Conservation (phyloP, 1,139 yeast species). For the Pneumocystis jirovecii region DNA sequence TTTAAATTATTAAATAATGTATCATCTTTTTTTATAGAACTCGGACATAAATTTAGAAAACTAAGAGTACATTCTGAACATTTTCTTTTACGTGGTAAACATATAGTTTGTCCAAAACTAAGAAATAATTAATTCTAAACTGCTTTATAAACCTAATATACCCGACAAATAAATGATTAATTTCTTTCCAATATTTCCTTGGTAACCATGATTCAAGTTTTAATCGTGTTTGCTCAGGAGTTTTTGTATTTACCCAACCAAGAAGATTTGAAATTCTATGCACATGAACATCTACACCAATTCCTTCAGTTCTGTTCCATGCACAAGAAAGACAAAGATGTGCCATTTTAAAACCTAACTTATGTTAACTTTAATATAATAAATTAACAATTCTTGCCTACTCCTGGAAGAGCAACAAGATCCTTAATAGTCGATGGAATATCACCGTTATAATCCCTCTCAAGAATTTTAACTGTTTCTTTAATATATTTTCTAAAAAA, state of each 20-base stretch:
- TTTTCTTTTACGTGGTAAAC: slow-evolving; percentile 55
- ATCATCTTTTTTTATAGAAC: slow-evolving; percentile 6
- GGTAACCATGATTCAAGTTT: slow-evolving; percentile 68
- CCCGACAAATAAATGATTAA: slow-evolving; percentile 70
- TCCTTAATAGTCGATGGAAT: slow-evolving; percentile 41
- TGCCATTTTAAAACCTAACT: slow-evolving; percentile 81
- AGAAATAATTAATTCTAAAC: background rate
- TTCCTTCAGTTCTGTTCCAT: slow-evolving; percentile 60
- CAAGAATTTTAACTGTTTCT: slow-evolving; percentile 41
- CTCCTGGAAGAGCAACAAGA: slow-evolving; percentile 71
- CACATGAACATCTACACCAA: slow-evolving; percentile 89
- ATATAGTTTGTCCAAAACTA: slow-evolving; percentile 77
- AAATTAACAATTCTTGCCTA: slow-evolving; percentile 18
- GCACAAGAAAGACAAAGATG: slow-evolving; percentile 65
- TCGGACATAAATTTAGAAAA: slow-evolving; percentile 35
- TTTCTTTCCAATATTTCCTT: slow-evolving; percentile 56
- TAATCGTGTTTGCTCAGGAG: slow-evolving; percentile 62
- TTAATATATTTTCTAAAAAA: slow-evolving; percentile 35
- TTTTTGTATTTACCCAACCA: slow-evolving; percentile 40
- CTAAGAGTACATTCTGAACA: slow-evolving; percentile 64
- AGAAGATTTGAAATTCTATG: slow-evolving; percentile 50
- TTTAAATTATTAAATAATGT: background rate
- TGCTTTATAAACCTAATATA: background rate
- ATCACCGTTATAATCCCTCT: slow-evolving; percentile 43
- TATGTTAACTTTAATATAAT: background rate